Percentiles rank a stretch among this genome's conserved stretches.
These are phyloP conservation scores for Ophiostoma tasmaniense DNA, from an alignment of 2,329 filamentous ascomycete genomes.

Conservation along the genomic window DNA sequence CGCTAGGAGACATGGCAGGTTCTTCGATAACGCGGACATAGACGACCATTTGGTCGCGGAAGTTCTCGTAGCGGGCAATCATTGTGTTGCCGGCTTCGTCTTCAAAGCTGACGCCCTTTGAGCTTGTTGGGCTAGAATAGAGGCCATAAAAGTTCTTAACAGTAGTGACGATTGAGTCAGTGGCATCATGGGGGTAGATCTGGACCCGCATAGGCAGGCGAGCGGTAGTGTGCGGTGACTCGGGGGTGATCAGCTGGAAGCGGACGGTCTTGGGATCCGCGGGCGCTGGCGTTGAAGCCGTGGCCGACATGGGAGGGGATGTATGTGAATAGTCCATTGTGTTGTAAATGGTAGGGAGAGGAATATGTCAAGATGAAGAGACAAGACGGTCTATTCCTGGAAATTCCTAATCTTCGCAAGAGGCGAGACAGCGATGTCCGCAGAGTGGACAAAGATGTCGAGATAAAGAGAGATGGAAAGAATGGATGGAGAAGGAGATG, in stretches of 20 bases:
- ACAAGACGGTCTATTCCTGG: neutral
- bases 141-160: constrained; percentile 99
- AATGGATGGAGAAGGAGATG: neutral
- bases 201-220: constrained; percentile 78
- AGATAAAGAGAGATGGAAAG: neutral
- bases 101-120: constrained; percentile 87
- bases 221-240: constrained; percentile 60
- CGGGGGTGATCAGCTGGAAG: constrained; percentile 66
- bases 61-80: constrained; percentile 94
- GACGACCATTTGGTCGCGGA: constrained; percentile 83
- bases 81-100: constrained; percentile 81
- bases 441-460: neutral
- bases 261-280: constrained; percentile 62
- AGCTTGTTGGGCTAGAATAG: constrained; percentile 63
- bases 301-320: constrained; percentile 15
- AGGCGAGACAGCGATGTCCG: neutral
- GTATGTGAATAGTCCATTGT: constrained; percentile 19
- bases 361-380: neutral
- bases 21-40: constrained; percentile 79
- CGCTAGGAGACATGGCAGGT: constrained; percentile 35
- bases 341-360: neutral
- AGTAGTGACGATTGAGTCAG: constrained; percentile 93
- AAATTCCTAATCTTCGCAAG: neutral
- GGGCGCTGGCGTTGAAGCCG: constrained; percentile 28
- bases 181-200: constrained; percentile 92